These are phyloP conservation scores for Psilocybe mexicana DNA, from an alignment of 1,284 basidiomycete genomes.

Conservation along the genomic window DNA sequence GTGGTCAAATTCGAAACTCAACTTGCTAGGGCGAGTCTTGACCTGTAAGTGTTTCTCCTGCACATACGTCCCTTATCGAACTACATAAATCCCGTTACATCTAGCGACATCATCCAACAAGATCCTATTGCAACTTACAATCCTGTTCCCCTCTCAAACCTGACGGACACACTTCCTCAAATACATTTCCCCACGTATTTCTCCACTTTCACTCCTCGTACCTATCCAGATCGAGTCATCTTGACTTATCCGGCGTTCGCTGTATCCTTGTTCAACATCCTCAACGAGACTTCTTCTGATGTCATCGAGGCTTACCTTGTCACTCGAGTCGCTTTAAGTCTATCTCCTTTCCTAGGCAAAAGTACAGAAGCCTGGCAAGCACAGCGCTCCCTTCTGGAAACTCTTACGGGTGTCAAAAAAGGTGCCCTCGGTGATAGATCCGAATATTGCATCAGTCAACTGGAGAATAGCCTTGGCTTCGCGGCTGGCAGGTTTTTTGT, in stretches of 20 bases:
- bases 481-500: constrained; percentile 84
- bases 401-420: constrained; percentile 82
- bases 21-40: constrained; percentile 81
- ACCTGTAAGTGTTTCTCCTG: constrained; percentile 53
- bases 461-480: constrained; percentile 71
- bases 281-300: constrained; percentile 68
- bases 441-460: constrained; percentile 69
- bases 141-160: constrained; percentile 68
- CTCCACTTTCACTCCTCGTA: constrained; percentile 77
- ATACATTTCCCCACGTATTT: constrained; percentile 86
- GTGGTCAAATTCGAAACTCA: constrained; percentile 82
- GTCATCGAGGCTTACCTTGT: constrained; percentile 89
- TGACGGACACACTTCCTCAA: constrained; percentile 74
- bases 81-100: neutral
- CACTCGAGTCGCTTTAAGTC: constrained; percentile 62
- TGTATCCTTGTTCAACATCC: constrained; percentile 65
- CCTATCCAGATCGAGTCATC: constrained; percentile 77
- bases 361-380: constrained; percentile 78
- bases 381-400: constrained; percentile 67
- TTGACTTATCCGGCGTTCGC: constrained; percentile 86
- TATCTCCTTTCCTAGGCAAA: constrained; percentile 71
- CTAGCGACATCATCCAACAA: constrained; percentile 61
- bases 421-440: constrained; percentile 84
- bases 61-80: constrained; percentile 23
- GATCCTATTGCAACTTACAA: constrained; percentile 92